phyloP scores from a whole-genome alignment of 371 early-diverging fungal species.

The Saksenaea oblongispora region DNA sequence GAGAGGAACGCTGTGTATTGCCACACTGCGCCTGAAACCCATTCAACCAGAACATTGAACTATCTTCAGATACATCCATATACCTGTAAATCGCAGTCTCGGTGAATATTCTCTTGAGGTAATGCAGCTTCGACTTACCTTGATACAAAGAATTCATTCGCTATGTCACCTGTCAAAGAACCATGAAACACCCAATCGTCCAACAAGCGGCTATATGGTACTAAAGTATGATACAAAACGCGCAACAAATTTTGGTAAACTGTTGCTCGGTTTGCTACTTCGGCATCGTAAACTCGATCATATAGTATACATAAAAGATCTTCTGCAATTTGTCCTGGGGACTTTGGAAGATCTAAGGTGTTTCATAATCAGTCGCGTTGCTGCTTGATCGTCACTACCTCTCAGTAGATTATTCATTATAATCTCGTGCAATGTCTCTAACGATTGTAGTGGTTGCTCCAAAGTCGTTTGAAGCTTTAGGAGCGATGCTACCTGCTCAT shows the following conservation, averaged over 20 bases:
- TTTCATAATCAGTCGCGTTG: background rate
- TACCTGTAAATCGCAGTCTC: background rate
- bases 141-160: slow-evolving; percentile 36
- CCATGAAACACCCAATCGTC: slow-evolving; percentile 47
- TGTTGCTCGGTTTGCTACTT: slow-evolving; percentile 17
- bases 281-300: slow-evolving; percentile 19
- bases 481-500: background rate
- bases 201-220: slow-evolving; percentile 33
- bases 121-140: slow-evolving; percentile 8
- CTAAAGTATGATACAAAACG: slow-evolving; percentile 23
- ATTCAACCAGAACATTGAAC: slow-evolving; percentile 23
- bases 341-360: background rate
- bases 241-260: slow-evolving; percentile 17
- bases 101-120: background rate
- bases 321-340: slow-evolving; percentile 6
- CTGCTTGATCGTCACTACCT: background rate
- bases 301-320: slow-evolving; percentile 26
- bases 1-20: background rate
- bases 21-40: slow-evolving; percentile 15
- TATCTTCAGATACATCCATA: background rate
- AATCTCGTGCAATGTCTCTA: background rate
- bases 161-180: slow-evolving; percentile 24
- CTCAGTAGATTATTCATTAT: background rate
- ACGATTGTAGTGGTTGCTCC: background rate
- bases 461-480: background rate